These are phyloP conservation scores for Xanthoceras sorbifolium DNA, from an alignment of 345 rosid species.

Conservation along the genomic window DNA sequence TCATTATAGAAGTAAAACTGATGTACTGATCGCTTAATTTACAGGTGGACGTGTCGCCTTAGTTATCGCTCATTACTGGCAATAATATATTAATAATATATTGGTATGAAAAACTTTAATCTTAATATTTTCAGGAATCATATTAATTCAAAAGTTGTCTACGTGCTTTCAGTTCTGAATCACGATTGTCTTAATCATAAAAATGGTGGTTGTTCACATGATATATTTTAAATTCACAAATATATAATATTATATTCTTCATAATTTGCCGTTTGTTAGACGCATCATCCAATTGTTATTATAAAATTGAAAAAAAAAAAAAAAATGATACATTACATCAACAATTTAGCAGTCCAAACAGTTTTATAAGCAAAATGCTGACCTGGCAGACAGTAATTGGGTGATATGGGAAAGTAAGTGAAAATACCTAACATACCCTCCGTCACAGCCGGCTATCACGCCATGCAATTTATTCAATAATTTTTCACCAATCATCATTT, in stretches of 20 bases:
- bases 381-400: not conserved
- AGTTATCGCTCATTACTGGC: too few relatives aligned
- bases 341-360: not conserved
- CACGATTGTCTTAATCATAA: not conserved
- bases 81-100: too few relatives aligned
- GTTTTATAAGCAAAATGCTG: not conserved
- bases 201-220: not conserved
- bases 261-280: not conserved
- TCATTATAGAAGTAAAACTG: too few relatives aligned
- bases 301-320: too few relatives aligned
- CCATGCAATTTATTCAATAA: too few relatives aligned
- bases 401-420: not conserved
- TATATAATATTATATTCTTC: not conserved
- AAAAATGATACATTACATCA: not conserved
- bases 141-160: too few relatives aligned
- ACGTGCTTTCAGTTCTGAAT: not conserved
- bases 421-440: too few relatives aligned
- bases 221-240: not conserved
- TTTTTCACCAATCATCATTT: too few relatives aligned
- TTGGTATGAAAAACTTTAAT: not conserved
- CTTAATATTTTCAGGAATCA: too few relatives aligned
- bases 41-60: too few relatives aligned
- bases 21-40: too few relatives aligned
- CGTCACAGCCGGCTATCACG: too few relatives aligned
- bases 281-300: not conserved